Evolutionary conservation across 2,329 filamentous ascomycete genomes (phyloP), one percentile per base, ranked within the genome.

Genomic region (Elsinoe arachidis): DNA sequence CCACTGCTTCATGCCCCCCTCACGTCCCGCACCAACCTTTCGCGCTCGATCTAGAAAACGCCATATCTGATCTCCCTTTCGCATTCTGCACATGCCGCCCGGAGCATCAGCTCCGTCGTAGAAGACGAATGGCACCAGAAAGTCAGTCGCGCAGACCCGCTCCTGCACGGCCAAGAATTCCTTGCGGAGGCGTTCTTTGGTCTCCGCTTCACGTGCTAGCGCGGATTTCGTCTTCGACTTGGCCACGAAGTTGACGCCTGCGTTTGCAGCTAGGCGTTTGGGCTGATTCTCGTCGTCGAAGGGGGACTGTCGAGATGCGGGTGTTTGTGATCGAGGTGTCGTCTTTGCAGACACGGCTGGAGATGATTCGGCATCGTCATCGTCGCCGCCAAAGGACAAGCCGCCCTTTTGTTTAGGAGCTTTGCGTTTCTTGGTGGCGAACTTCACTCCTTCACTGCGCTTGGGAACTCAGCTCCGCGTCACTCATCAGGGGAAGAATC

Each of bases 21-120:
- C 82, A 58, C 78, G 84, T 52, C 85, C 87, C 1, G 91, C 91
- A 11, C 90, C 92, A 0, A 96, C 85, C 70, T 96, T 96, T 61
- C 92, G 80, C 66, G 90, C 93, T 67, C 87, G 85, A 71, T 99
- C 93, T 2, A 99, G 76, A 63, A 97, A 96, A 1, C 96, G 75
- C 93, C 93, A 97, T 23, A 95, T 79, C 58, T 84, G 86, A 67
- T 97, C 93, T 9, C 93, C 92, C 73, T 99, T 99, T 72, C 90
- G 95, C 53, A 97, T 82, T 59, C 86, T 85, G 49, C 92, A 91
- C 12, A 81, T 81, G 1, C 92, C 91, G 14, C 90, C 90, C 0
- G 91, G 88, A 10, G 88, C 87, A 69, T 95, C 92, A 19, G 89
- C 89, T 14, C 93, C 93, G 64, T 97, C 92, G 73, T 96, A 97